Evolutionary conservation across 768 basidiomycete genomes (phyloP), one percentile per base, ranked within the genome.

Genomic region (Gymnopilus junonius): DNA sequence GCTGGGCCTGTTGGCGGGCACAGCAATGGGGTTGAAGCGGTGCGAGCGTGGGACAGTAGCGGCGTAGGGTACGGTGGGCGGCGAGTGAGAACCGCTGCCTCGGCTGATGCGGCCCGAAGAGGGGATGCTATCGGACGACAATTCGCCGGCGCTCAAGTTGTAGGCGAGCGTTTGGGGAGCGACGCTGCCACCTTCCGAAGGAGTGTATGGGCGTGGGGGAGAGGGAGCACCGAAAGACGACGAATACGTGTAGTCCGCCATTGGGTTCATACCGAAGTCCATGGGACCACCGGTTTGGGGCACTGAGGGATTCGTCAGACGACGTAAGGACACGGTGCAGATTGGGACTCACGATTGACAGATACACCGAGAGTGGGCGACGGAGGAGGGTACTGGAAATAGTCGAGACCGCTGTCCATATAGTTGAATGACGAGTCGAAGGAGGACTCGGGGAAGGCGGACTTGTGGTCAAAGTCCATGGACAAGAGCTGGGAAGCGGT

Each of bases 21-120:
- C 80, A 60, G 83, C 77, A 68, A 93, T 87, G 4, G 92, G 91
- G 78, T 92, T 91, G 82, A 85, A 93, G 67, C 92, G 90, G 70
- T 89, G 89, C 53, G 91, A 90, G 67, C 90, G 82, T 29, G 89
- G 90, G 42, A 91, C 85, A 32, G 87, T 81, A 27, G 91, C 83
- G 66, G 77, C 79, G 71, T 83, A 85, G 35, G 88, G 77, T 35
- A 84, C 80, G 25, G 76, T 74, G 56, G 81, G 77, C 27, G 82
- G 82, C 20, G 82, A 83, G 65, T 79, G 76, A 39, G 87, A 86
- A 63, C 86, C 87, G 71, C 87, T 88, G 73, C 89, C 88, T 63
- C 91, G 90, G 73, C 89, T 89, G 70, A 85, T 85, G 56, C 87
- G 79, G 70, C 83, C 85, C 48, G 48, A 51, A 61, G 90, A 87